phyloP scores from a whole-genome alignment of 345 rosid species.

The Gossypium australe region DNA sequence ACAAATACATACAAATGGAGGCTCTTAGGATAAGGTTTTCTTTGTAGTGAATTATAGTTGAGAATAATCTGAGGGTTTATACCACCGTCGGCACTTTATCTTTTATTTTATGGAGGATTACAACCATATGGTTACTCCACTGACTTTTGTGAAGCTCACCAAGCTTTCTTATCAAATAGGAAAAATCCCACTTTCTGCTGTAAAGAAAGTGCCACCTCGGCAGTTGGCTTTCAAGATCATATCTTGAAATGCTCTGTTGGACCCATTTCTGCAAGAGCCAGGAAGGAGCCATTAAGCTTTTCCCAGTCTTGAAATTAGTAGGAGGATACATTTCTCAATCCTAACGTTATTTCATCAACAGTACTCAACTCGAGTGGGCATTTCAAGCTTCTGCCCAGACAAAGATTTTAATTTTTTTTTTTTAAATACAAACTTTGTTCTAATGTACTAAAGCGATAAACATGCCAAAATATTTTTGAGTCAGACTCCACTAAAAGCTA shows the following conservation, averaged over 20 bases:
- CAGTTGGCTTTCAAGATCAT: conserved; percentile 8
- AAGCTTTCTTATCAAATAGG: conserved; percentile 29
- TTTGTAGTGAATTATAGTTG: not conserved
- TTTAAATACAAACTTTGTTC: not conserved
- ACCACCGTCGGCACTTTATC: not conserved
- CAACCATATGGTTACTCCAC: conserved; percentile 46
- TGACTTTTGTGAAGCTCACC: conserved; percentile 24
- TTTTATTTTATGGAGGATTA: conserved; percentile 5
- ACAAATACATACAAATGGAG: not conserved
- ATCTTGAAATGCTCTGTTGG: conserved; percentile 21
- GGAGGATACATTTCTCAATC: not conserved
- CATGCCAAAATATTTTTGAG: not conserved
- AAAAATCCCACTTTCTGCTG: conserved; percentile 27
- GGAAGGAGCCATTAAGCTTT: conserved; percentile 23
- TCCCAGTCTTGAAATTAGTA: conserved; percentile 11
- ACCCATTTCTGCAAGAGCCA: conserved; percentile 15
- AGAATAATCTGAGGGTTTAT: conserved; percentile 27
- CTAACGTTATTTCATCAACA: not conserved
- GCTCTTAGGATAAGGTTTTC: not conserved
- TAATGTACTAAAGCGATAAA: conserved; percentile 10
- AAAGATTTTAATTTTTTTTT: not conserved
- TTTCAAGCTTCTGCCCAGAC: conserved; percentile 3
- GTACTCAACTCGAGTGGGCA: not conserved
- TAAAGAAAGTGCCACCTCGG: conserved; percentile 5
- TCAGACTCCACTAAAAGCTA: conserved; percentile 16